Evolutionary conservation across 192 early-diverging fungal species (phyloP).

Genomic region (Backusella tarrabulga): DNA sequence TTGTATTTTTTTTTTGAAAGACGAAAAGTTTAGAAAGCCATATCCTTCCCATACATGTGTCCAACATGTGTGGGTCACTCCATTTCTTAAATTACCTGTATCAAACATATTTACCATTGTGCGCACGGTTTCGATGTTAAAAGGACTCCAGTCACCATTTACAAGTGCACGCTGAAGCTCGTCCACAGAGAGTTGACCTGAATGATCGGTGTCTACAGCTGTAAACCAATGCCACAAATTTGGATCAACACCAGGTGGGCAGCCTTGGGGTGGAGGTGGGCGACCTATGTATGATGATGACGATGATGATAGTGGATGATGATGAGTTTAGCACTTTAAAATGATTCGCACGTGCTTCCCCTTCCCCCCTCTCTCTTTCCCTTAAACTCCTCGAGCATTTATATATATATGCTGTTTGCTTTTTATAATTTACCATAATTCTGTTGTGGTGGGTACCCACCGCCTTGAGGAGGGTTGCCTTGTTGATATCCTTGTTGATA

Average conservation of each 20-base stretch:
- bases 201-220: constrained; percentile 61
- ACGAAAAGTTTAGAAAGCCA: neutral
- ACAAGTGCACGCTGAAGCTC: constrained; percentile 74
- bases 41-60: neutral
- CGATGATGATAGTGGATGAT: neutral
- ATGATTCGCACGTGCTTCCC: neutral
- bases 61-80: neutral
- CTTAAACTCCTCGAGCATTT: neutral
- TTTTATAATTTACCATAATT: neutral
- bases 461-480: neutral
- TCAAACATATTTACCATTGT: constrained; percentile 83
- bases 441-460: neutral
- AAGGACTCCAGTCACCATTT: constrained; percentile 79
- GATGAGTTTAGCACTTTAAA: neutral
- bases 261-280: constrained; percentile 16
- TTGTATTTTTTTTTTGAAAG: neutral
- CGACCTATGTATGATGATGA: neutral
- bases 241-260: constrained; percentile 36
- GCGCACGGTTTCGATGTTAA: constrained; percentile 81
- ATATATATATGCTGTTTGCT: neutral
- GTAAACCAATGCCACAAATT: constrained; percentile 53
- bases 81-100: constrained; percentile 39
- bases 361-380: no score
- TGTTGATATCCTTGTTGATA: constrained; percentile 7
- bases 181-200: constrained; percentile 65